A percentile compares a stretch with the other conserved stretches of the same genome.
Conservation (phyloP, 441 rosid genomes). For the Capsella rubella region DNA sequence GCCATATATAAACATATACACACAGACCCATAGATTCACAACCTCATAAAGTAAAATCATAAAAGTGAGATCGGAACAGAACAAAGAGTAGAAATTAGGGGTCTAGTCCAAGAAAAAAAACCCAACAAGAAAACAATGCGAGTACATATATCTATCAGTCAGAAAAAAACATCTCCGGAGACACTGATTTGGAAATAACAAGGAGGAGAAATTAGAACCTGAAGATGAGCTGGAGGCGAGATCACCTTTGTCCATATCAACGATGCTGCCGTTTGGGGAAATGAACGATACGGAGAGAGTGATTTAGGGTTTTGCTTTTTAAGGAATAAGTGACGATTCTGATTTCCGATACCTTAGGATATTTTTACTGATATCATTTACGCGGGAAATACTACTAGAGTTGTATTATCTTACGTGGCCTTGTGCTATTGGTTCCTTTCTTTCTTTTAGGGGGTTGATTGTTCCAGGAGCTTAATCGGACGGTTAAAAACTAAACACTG, state of each 20-base stretch:
- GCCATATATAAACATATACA: background rate
- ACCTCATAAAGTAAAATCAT: background rate
- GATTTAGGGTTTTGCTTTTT: constrained; percentile 5
- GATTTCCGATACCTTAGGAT: background rate
- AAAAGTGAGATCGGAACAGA: background rate
- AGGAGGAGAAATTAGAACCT: background rate
- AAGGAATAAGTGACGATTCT: background rate
- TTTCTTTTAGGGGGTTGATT: no score
- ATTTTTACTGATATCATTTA: background rate
- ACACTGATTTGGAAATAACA: background rate
- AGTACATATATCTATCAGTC: no score
- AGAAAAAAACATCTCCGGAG: background rate
- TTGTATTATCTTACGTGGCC: no score
- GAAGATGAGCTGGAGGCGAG: background rate
- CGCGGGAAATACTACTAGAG: constrained; percentile 11
- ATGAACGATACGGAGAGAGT: background rate
- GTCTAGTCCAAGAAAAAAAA: background rate
- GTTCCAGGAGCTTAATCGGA: no score
- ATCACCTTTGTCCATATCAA: background rate
- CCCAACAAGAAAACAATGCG: no score
- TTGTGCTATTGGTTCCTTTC: no score
- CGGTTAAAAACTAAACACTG: no score
- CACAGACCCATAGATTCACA: background rate
- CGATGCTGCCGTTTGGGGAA: background rate
- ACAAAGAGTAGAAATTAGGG: background rate